Evolutionary conservation across 805 yeast genomes (phyloP).

Genomic region (Danielia oregonensis): DNA sequence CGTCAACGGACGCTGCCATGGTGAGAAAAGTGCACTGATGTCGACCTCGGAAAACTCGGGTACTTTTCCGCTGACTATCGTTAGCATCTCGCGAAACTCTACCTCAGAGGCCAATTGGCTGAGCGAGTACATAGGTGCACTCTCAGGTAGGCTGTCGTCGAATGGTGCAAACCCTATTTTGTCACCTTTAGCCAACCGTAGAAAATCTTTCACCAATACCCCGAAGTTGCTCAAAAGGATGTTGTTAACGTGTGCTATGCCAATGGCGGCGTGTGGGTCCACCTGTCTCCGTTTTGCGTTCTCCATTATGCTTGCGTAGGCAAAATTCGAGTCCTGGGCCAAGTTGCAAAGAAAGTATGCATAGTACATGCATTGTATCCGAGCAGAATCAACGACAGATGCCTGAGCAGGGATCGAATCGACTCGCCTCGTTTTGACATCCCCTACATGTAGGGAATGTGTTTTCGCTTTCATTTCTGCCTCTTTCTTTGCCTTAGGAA

Average conservation of each 20-base stretch:
- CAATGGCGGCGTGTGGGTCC: constrained; percentile 47
- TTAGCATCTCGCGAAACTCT: constrained; percentile 8
- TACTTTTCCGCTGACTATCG: constrained; percentile 11
- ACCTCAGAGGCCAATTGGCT: constrained; percentile 8
- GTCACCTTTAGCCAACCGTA: constrained; percentile 43
- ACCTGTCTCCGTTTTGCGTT: constrained; percentile 47
- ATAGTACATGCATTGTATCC: constrained; percentile 61
- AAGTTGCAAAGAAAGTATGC: constrained; percentile 34
- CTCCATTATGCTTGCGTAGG: constrained; percentile 41
- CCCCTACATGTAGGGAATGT: constrained; percentile 26
- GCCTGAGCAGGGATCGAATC: constrained; percentile 45
- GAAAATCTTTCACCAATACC: constrained; percentile 40
- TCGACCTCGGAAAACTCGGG: constrained; percentile 19
- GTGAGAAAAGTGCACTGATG: constrained; percentile 25
- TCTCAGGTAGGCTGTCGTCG: constrained; percentile 21
- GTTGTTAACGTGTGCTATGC: constrained; percentile 35
- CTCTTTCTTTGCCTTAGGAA: constrained; percentile 5
- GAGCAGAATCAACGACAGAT: constrained; percentile 47
- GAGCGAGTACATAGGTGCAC: constrained; percentile 5
- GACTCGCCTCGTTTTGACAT: constrained; percentile 57
- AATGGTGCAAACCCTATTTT: constrained; percentile 38
- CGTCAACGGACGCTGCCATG: constrained; percentile 57
- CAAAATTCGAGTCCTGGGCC: constrained; percentile 15
- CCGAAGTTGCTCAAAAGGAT: constrained; percentile 34
- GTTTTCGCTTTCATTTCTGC: constrained; percentile 4